Base-by-base conservation (phyloP, 345 rosid genomes). In the Hirschfeldia incana region DNA sequence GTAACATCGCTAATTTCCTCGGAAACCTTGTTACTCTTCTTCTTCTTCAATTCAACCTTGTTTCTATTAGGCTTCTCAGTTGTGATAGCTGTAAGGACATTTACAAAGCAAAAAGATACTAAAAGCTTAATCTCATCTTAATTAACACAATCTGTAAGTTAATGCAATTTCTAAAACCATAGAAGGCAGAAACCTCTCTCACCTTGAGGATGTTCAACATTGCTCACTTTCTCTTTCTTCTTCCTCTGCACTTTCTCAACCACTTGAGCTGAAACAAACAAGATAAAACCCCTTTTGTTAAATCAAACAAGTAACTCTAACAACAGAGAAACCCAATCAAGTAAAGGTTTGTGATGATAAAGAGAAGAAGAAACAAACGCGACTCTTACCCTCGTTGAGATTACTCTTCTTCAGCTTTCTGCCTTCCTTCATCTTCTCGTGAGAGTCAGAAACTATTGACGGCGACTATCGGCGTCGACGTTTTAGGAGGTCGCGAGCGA, bases 141-240 rank as follows among this genome's bases (percentile, higher is more conserved):
- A 46, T 49, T 63, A 28, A 64, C 63, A 64, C 36, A 67, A 10
- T 3, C 46, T 42, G 1, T 66, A 28, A 21, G 21, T 1, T 21
- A 0, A 21, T 21, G 21, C 21, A 21, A 21, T 1, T 21, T 21
- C 21, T 21, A 21, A 21, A 21, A 21, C 21, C 21, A 21, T 21
- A 21, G 1, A 21, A 33, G 1, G 51, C 26, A n/a, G n/a, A n/a
- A n/a, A n/a, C n/a, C n/a, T n/a, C n/a, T n/a, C n/a, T n/a, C 58
- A 73, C 84, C 78, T 77, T 73, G 79, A 61, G 72, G 37, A n/a
- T 39, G 51, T n/a, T 44, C 57, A 1, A 72, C 57, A 72, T 13
- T 58, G 53, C 34, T 70, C 39, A 61, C 53, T 64, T 57, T 65
- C 57, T 27, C 80, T 46, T 77, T 76, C 70, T 49, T 81, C 58